Percentiles rank a stretch among this genome's conserved stretches.
Conservation (phyloP, 202 grass and related monocot species). For the Musa balbisiana region DNA sequence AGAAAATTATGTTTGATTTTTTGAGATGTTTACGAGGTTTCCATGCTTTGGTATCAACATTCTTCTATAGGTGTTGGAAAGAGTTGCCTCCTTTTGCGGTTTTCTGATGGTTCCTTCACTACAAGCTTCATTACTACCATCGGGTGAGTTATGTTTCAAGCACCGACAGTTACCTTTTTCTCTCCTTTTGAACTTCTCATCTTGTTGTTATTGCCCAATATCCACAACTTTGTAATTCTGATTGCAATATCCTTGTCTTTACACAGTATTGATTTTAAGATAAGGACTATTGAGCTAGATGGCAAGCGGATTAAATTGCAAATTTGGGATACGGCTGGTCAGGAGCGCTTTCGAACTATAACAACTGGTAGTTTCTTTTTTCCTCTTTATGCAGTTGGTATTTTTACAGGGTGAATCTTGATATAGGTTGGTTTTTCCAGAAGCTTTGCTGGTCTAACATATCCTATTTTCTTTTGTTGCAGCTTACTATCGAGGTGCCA, state of each 20-base stretch:
- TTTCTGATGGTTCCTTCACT: conserved; percentile 96
- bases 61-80: conserved; percentile 76
- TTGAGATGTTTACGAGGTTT: neutral
- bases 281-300: conserved; percentile 22
- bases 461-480: neutral
- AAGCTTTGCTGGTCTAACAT: too few species aligned
- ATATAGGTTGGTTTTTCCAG: neutral
- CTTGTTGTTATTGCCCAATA: neutral
- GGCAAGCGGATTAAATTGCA: conserved; percentile 21
- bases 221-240: neutral
- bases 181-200: neutral
- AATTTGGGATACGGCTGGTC: conserved; percentile 23
- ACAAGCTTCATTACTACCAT: conserved; percentile 99
- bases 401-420: neutral
- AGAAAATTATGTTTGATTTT: too few species aligned
- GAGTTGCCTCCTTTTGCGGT: conserved; percentile 95
- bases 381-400: neutral
- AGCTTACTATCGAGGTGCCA: conserved; percentile 21
- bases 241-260: neutral
- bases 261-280: conserved; percentile 16
- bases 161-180: neutral
- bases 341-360: conserved; percentile 22
- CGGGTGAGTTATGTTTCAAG: conserved; percentile 37
- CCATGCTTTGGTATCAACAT: neutral
- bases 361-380: conserved; percentile 13